Percentiles rank a stretch among this genome's conserved stretches.
These are phyloP conservation scores for Sporothrix brasiliensis DNA, from an alignment of 2,329 filamentous ascomycete genomes.

Conservation along the genomic window DNA sequence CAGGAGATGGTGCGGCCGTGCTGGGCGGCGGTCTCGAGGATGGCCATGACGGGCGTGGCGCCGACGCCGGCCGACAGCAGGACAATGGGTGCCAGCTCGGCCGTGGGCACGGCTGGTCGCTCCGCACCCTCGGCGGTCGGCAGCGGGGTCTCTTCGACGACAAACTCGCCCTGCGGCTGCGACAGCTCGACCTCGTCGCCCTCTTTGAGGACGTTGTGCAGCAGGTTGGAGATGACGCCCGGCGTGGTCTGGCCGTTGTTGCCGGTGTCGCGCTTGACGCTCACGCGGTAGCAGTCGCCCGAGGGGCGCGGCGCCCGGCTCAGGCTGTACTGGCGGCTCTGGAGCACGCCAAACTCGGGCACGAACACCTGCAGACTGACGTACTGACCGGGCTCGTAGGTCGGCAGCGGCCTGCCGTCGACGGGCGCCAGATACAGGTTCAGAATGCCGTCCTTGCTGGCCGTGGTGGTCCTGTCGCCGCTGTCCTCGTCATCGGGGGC, in stretches of 20 bases:
- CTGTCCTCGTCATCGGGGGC: slow-evolving; percentile 45
- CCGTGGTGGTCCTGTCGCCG: no score
- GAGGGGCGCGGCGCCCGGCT: slow-evolving; percentile 58
- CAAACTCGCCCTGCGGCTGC: slow-evolving; percentile 64
- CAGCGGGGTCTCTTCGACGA: slow-evolving; percentile 52
- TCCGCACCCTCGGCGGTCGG: slow-evolving; percentile 38
- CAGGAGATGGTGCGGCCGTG: slow-evolving; percentile 58
- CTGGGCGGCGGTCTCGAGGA: slow-evolving; percentile 58
- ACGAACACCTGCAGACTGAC: slow-evolving; percentile 66
- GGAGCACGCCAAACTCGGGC: slow-evolving; percentile 63
- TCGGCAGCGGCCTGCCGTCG: slow-evolving; percentile 60
- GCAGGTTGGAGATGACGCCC: slow-evolving; percentile 57
- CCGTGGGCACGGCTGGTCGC: background rate
- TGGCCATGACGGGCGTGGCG: slow-evolving; percentile 66
- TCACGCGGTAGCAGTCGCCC: slow-evolving; percentile 68
- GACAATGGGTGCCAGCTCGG: slow-evolving; percentile 56
- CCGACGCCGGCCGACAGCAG: slow-evolving; percentile 71
- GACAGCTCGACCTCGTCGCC: slow-evolving; percentile 60
- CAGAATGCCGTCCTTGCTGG: slow-evolving; percentile 52
- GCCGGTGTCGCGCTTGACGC: slow-evolving; percentile 66
- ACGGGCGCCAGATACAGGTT: slow-evolving; percentile 71
- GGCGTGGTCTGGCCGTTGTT: slow-evolving; percentile 43
- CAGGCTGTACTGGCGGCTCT: slow-evolving; percentile 76
- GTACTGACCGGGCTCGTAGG: slow-evolving; percentile 72
- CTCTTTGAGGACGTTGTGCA: slow-evolving; percentile 53